A percentile compares a stretch with the other conserved stretches of the same genome.
Conservation (phyloP, 495 filamentous ascomycete genomes). For the Neurospora tetraspora region DNA sequence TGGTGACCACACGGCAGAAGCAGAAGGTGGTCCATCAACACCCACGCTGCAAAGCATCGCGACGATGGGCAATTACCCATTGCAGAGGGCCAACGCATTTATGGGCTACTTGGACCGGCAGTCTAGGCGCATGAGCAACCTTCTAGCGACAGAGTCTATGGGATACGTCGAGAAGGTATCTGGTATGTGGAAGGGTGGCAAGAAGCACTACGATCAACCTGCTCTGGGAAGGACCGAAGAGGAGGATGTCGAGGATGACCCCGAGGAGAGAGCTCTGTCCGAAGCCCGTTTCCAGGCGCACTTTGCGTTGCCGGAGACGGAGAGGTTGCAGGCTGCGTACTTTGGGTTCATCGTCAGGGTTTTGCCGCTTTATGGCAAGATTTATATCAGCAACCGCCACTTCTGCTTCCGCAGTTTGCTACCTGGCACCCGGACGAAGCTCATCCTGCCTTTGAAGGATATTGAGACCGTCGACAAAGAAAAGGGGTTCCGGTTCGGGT, state of each 20-base stretch:
- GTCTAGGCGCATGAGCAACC: conserved; percentile 66
- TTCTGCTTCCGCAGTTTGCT: conserved; percentile 92
- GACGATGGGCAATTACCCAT: conserved; percentile 65
- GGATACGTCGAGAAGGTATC: conserved; percentile 95
- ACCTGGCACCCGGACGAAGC: conserved; percentile 82
- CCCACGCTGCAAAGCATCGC: conserved; percentile 62
- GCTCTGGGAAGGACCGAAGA: conserved; percentile 58
- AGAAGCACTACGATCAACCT: conserved; percentile 75
- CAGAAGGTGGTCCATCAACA: conserved; percentile 28
- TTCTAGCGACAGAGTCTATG: conserved; percentile 90
- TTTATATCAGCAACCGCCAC: conserved; percentile 83
- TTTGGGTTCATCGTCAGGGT: conserved; percentile 82
- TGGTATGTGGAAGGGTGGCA: conserved; percentile 91
- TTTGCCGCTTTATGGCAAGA: conserved; percentile 89
- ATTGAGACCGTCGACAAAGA: conserved; percentile 93
- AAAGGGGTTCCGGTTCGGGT: conserved; percentile 88
- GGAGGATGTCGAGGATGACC: conserved; percentile 46
- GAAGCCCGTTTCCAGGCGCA: conserved; percentile 74
- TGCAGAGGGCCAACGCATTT: conserved; percentile 78
- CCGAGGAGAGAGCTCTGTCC: conserved; percentile 51
- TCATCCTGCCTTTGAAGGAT: conserved; percentile 85
- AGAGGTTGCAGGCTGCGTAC: conserved; percentile 84
- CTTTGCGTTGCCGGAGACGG: conserved; percentile 76
- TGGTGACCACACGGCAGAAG: conserved; percentile 20
- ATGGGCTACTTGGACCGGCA: conserved; percentile 73